These are phyloP conservation scores for Coemansia sp. DNA, from an alignment of 192 early-diverging fungal genomes.

Conservation along the genomic window DNA sequence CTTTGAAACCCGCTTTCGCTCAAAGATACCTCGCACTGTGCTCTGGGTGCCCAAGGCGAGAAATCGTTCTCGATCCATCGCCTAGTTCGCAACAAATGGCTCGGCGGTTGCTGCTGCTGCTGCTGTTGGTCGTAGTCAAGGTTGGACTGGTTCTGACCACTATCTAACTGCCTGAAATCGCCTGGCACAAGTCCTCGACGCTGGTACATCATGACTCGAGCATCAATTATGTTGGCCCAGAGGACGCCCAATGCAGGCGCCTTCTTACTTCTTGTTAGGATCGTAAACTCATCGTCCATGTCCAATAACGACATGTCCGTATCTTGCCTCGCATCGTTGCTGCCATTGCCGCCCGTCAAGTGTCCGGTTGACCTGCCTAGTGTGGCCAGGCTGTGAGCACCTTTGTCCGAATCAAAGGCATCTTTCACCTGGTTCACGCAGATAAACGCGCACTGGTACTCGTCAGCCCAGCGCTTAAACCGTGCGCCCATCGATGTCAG, in stretches of 20 bases:
- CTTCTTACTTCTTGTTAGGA: constrained; percentile 33
- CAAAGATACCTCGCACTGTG: constrained; percentile 41
- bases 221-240: constrained; percentile 76
- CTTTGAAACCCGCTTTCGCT: constrained; percentile 29
- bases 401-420: constrained; percentile 20
- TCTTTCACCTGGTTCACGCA: constrained; percentile 84
- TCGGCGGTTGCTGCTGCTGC: constrained; percentile 5
- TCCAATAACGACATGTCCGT: constrained; percentile 25
- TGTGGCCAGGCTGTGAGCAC: neutral
- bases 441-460: constrained; percentile 67
- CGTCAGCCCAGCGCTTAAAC: constrained; percentile 63
- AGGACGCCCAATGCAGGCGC: constrained; percentile 69
- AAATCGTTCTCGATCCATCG: constrained; percentile 42
- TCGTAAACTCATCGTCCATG: constrained; percentile 13
- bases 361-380: neutral
- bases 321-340: constrained; percentile 2
- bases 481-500: constrained; percentile 62
- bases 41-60: constrained; percentile 38
- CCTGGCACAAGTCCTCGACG: constrained; percentile 21
- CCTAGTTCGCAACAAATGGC: constrained; percentile 26
- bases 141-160: neutral
- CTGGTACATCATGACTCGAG: constrained; percentile 60
- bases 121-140: neutral
- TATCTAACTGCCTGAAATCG: constrained; percentile 6
- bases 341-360: neutral